A percentile compares a stretch with the other conserved stretches of the same genome.
phyloP scores from a whole-genome alignment of 2,329 filamentous ascomycete species.

The Penicillium sp. region DNA sequence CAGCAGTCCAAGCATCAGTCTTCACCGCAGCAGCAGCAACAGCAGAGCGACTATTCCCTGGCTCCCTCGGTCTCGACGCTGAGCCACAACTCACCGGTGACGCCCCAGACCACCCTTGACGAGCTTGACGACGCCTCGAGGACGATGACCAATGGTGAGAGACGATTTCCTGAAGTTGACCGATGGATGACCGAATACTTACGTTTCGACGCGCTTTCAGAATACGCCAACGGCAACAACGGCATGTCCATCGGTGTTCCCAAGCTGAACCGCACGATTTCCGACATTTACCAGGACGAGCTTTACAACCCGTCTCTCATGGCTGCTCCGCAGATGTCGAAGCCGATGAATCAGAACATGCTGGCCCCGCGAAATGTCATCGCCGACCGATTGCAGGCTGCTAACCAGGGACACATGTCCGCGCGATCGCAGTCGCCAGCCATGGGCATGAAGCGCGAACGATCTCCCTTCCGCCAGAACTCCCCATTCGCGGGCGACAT shows the following conservation, averaged over 20 bases:
- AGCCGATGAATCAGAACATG: conserved; percentile 31
- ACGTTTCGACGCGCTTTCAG: conserved; percentile 58
- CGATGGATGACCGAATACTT: conserved; percentile 64
- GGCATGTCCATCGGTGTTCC: conserved; percentile 53
- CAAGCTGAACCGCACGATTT: conserved; percentile 81
- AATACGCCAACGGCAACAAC: conserved; percentile 48
- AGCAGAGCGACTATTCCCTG: conserved; percentile 50
- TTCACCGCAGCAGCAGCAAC: conserved; percentile 36
- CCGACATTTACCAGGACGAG: conserved; percentile 79
- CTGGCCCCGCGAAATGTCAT: conserved; percentile 62
- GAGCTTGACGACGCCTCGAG: conserved; percentile 53
- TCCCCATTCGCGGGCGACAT: conserved; percentile 59
- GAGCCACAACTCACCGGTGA: conserved; percentile 60
- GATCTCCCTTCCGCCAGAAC: conserved; percentile 76
- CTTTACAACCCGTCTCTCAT: conserved; percentile 62
- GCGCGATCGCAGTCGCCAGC: conserved; percentile 59
- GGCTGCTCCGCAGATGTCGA: conserved; percentile 37
- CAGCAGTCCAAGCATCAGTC: conserved; percentile 37
- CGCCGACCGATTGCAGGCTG: conserved; percentile 71
- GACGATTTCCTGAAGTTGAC: conserved; percentile 34
- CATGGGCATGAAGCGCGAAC: conserved; percentile 57
- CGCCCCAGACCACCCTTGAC: conserved; percentile 56
- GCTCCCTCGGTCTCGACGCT: conserved; percentile 59
- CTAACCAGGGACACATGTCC: conserved; percentile 68
- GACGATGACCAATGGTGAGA: conserved; percentile 56